Evolutionary conservation across 1,139 yeast genomes (phyloP).

Genomic region (Taphrina populina): DNA sequence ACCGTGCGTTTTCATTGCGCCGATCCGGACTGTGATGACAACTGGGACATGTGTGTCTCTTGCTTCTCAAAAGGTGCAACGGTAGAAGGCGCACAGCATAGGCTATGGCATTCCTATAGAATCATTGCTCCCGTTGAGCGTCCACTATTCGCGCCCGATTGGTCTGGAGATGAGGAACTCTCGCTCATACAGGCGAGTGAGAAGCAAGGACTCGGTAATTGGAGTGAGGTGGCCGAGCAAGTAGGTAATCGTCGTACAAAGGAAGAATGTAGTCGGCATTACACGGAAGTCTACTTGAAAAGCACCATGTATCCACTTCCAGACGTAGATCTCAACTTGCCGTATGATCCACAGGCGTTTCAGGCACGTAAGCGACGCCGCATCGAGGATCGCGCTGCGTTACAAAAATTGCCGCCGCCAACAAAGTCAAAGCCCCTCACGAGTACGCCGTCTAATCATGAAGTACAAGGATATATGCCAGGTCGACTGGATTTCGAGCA

Average conservation of each 20-base stretch:
- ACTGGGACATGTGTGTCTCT: conserved; percentile 93
- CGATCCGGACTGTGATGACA: conserved; percentile 48
- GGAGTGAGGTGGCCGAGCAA: conserved; percentile 96
- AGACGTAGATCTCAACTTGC: conserved; percentile 66
- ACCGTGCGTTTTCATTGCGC: conserved; percentile 31
- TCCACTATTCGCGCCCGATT: conserved; percentile 82
- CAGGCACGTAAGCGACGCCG: conserved; percentile 66
- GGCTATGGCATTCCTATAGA: conserved; percentile 90
- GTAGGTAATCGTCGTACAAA: conserved; percentile 80
- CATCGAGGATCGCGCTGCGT: conserved; percentile 66
- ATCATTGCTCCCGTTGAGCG: conserved; percentile 92
- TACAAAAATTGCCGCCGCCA: conserved; percentile 50
- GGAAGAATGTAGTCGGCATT: conserved; percentile 87
- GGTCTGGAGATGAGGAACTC: conserved; percentile 99
- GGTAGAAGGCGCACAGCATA: conserved; percentile 67
- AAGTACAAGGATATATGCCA: conserved; percentile 97
- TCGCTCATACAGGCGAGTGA: conserved; percentile 87
- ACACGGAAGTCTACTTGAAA: conserved; percentile 65
- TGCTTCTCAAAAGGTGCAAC: conserved; percentile 84
- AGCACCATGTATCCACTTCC: conserved; percentile 68
- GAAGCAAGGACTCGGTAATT: conserved; percentile 86
- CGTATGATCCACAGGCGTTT: conserved; percentile 67
- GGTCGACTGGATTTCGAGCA: conserved; percentile 95
- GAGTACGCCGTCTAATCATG: conserved; percentile 94
- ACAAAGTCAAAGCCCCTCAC: conserved; percentile 86